Conservation (phyloP, 1,139 yeast genomes). For the Suhomyces kunorum region DNA sequence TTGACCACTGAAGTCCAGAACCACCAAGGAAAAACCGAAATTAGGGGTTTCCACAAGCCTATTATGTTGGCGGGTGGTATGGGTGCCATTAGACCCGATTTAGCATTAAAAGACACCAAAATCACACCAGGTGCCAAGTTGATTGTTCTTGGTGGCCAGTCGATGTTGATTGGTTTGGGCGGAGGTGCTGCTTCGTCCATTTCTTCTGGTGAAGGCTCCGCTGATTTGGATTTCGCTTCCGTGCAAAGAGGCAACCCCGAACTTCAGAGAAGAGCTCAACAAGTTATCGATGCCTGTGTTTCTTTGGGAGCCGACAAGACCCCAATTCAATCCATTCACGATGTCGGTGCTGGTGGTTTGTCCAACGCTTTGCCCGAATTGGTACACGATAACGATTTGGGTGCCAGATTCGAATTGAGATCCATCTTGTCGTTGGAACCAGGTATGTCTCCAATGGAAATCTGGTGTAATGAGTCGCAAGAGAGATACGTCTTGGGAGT, state of each 20-base stretch:
- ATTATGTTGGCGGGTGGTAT: slow-evolving; percentile 99
- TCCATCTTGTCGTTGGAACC: slow-evolving; percentile 90
- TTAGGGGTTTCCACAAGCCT: slow-evolving; percentile 98
- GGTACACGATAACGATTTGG: slow-evolving; percentile 94
- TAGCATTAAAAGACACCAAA: slow-evolving; percentile 82
- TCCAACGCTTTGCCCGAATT: slow-evolving; percentile 97
- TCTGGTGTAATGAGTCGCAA: slow-evolving; percentile 99
- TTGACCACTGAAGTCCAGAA: slow-evolving; percentile 77
- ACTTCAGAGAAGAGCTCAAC: slow-evolving; percentile 98
- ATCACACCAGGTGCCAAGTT: slow-evolving; percentile 92
- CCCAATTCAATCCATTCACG: slow-evolving; percentile 96
- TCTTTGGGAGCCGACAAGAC: slow-evolving; percentile 69
- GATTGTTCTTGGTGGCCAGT: slow-evolving; percentile 96
- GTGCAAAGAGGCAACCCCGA: slow-evolving; percentile 99
- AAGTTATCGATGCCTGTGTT: slow-evolving; percentile 92
- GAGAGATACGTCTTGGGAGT: slow-evolving; percentile 97
- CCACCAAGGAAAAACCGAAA: slow-evolving; percentile 62
- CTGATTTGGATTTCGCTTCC: slow-evolving; percentile 94
- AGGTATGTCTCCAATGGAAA: slow-evolving; percentile 99
- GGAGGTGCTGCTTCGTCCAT: slow-evolving; percentile 99
- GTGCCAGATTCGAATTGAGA: slow-evolving; percentile 91
- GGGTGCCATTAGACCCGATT: slow-evolving; percentile 93
- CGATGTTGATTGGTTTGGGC: slow-evolving; percentile 98
- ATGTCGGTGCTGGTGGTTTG: slow-evolving; percentile 99
- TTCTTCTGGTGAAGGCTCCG: slow-evolving; percentile 94